Percentiles rank a stretch among this genome's conserved stretches.
These are phyloP conservation scores for Yamadazyma taylorii DNA, from an alignment of 1,139 yeast genomes.

Conservation along the genomic window DNA sequence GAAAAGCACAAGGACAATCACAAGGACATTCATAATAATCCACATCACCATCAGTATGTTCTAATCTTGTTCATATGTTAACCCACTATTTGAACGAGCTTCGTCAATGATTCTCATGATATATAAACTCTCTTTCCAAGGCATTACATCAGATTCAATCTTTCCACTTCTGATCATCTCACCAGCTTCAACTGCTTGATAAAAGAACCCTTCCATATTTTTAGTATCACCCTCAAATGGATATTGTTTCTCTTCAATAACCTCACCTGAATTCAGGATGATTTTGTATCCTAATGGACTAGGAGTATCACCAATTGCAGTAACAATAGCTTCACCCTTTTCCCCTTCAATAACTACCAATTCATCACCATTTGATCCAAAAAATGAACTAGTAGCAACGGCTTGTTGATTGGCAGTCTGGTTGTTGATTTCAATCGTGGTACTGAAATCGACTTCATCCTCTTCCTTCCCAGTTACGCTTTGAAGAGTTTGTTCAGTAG, in stretches of 20 bases:
- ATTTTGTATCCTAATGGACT: slow-evolving; percentile 23
- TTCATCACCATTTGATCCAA: slow-evolving; percentile 14
- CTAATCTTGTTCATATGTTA: slow-evolving; percentile 34
- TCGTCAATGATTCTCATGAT: slow-evolving; percentile 44
- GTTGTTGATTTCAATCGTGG: slow-evolving; percentile 22
- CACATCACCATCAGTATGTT: too few species aligned
- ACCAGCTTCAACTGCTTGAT: slow-evolving; percentile 52
- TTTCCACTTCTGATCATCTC: slow-evolving; percentile 35
- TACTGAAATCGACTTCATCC: slow-evolving; percentile 24
- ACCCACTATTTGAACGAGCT: slow-evolving; percentile 37
- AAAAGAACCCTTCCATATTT: slow-evolving; percentile 36
- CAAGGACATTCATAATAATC: too few species aligned
- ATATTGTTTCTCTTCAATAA: slow-evolving; percentile 23
- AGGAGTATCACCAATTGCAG: slow-evolving; percentile 17
- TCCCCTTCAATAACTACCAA: slow-evolving; percentile 25
- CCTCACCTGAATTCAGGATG: slow-evolving; percentile 20
- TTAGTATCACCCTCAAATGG: slow-evolving; percentile 21
- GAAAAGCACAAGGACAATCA: too few species aligned
- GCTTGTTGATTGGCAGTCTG: slow-evolving; percentile 22
- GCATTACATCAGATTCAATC: slow-evolving; percentile 31
- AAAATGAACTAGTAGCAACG: slow-evolving; percentile 22
- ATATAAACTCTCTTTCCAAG: slow-evolving; percentile 41
- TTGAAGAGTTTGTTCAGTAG: slow-evolving; percentile 20
- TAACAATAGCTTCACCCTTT: slow-evolving; percentile 19
- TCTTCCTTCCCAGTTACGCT: slow-evolving; percentile 5